Conservation (phyloP, 2,329 filamentous ascomycete species). For the Colletotrichum camelliae region DNA sequence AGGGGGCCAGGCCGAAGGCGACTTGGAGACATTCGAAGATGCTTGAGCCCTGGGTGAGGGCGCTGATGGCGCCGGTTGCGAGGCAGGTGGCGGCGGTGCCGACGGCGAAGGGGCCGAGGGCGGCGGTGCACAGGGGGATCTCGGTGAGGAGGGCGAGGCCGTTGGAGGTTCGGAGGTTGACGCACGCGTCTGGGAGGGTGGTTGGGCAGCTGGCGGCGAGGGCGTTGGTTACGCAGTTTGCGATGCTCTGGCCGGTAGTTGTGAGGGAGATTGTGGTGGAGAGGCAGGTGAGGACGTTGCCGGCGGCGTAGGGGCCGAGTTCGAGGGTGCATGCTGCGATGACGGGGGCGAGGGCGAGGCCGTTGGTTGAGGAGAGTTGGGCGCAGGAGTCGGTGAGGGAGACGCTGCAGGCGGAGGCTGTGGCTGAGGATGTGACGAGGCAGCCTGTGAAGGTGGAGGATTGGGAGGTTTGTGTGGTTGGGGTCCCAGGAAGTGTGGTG, state of each 20-base stretch:
- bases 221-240: background rate
- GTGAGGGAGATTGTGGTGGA: background rate
- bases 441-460: background rate
- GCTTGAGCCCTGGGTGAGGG: background rate
- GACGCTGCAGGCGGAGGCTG: background rate
- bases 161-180: background rate
- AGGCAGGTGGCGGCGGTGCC: background rate
- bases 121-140: background rate
- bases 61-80: background rate
- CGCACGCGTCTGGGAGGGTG: constrained; percentile 1
- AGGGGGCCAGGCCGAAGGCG: background rate
- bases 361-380: background rate
- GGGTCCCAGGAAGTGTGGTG: background rate
- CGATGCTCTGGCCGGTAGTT: background rate
- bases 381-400: constrained; percentile 17
- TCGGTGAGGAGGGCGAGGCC: background rate
- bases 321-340: constrained; percentile 18
- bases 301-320: constrained; percentile 13
- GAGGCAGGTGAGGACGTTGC: background rate
- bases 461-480: background rate
- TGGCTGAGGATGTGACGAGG: background rate
- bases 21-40: background rate
- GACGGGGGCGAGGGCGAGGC: constrained; percentile 10
- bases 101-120: background rate
- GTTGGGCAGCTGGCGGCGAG: background rate